Evolutionary conservation across 164 flowering plant species (phyloP).

Genomic region (Platanus orientalis): DNA sequence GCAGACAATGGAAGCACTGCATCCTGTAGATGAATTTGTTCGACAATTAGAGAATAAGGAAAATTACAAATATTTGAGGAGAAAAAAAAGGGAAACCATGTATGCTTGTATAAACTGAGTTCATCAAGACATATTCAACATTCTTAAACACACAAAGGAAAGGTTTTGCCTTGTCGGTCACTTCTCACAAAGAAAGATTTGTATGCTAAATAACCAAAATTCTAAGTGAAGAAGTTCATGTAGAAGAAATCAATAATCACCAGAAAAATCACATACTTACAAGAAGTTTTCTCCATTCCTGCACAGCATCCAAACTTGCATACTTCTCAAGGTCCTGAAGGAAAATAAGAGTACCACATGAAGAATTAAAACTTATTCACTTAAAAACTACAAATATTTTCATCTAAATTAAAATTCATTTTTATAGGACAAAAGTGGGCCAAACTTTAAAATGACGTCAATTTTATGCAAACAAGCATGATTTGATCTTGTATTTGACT

Average conservation of each 20-base stretch:
- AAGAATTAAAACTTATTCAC: background rate
- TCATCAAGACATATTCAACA: background rate
- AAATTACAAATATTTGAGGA: background rate
- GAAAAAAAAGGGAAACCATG: background rate
- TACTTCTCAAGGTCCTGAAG: constrained; percentile 84
- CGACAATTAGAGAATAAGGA: constrained; percentile 1
- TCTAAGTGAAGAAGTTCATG: background rate
- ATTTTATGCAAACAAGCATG: too few species aligned
- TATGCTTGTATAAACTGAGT: background rate
- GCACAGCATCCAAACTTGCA: constrained; percentile 66
- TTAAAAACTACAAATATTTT: background rate
- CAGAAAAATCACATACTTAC: constrained; percentile 37
- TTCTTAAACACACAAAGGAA: background rate
- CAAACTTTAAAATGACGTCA: too few species aligned
- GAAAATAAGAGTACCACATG: background rate
- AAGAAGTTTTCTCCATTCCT: constrained; percentile 89
- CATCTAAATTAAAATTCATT: too few species aligned
- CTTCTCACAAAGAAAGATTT: background rate
- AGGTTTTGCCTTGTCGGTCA: background rate
- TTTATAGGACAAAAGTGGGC: too few species aligned
- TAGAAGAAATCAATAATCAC: background rate
- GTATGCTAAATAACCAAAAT: background rate
- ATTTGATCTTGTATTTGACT: too few species aligned
- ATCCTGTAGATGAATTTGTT: constrained; percentile 47
- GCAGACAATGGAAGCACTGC: constrained; percentile 83